These are phyloP conservation scores for Stropharia rugosoannulata DNA, from an alignment of 768 basidiomycete species.

Conservation along the genomic window DNA sequence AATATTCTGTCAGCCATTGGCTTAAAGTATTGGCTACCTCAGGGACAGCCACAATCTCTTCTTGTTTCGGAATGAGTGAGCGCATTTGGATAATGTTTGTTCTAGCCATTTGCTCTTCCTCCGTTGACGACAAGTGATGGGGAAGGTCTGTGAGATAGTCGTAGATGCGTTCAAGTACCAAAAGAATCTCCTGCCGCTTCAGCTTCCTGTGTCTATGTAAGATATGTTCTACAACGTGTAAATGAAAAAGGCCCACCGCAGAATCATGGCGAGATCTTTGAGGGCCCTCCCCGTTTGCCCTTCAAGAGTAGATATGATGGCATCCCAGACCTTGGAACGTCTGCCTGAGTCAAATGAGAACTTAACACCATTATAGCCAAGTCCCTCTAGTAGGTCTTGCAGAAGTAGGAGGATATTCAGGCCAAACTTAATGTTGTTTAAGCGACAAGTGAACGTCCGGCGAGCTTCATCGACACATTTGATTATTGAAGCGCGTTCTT, in stretches of 20 bases:
- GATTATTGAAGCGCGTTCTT: slow-evolving; percentile 31
- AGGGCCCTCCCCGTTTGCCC: slow-evolving; percentile 43
- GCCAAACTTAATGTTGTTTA: slow-evolving; percentile 38
- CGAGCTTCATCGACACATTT: slow-evolving; percentile 37
- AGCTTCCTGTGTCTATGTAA: slow-evolving; percentile 34
- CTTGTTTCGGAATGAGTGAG: background rate
- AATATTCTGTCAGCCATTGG: slow-evolving; percentile 47
- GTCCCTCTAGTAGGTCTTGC: slow-evolving; percentile 39
- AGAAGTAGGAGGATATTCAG: slow-evolving; percentile 46
- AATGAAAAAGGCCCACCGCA: slow-evolving; percentile 39
- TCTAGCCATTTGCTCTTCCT: slow-evolving; percentile 22
- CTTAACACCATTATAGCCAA: slow-evolving; percentile 41
- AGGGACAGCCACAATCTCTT: background rate
- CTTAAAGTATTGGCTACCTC: background rate
- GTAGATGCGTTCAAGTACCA: slow-evolving; percentile 40
- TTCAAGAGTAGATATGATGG: slow-evolving; percentile 45
- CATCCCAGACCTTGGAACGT: slow-evolving; percentile 26
- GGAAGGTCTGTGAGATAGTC: slow-evolving; percentile 14
- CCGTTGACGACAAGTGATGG: slow-evolving; percentile 27
- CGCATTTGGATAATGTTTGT: background rate
- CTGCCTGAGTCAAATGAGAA: slow-evolving; percentile 23
- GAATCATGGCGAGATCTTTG: slow-evolving; percentile 43
- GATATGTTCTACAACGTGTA: background rate
- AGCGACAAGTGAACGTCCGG: slow-evolving; percentile 7
- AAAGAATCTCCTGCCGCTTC: slow-evolving; percentile 24